phyloP scores from a whole-genome alignment of 2,329 filamentous ascomycete genomes.

The Colletotrichum tabaci region DNA sequence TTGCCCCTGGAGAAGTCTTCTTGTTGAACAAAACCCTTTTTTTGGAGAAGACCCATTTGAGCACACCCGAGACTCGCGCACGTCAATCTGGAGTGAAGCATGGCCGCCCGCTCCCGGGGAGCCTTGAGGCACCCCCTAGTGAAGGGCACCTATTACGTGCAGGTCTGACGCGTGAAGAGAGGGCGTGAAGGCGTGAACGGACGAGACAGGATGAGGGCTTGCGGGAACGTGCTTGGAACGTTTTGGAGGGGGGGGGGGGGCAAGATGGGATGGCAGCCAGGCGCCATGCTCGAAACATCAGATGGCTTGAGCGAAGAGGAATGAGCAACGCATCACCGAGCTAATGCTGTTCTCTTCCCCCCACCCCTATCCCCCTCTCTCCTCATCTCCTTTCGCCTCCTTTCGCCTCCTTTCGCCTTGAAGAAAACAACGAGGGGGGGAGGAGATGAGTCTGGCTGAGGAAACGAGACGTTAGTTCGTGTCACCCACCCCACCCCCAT shows the following conservation, averaged over 20 bases:
- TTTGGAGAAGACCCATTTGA: no score
- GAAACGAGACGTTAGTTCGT: background rate
- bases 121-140: no score
- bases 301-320: constrained; percentile 7
- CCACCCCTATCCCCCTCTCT: background rate
- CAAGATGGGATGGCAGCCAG: background rate
- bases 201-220: background rate
- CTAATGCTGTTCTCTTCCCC: background rate
- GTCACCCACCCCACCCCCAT: no score
- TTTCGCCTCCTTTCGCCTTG: background rate
- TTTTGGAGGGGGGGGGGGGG: background rate
- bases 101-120: no score
- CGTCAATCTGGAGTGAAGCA: no score
- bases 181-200: background rate
- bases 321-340: background rate
- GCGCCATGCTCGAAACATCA: constrained; percentile 13
- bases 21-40: no score
- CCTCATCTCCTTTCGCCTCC: no score
- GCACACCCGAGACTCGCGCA: no score
- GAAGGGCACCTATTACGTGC: background rate
- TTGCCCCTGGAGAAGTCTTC: no score
- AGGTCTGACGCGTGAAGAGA: background rate
- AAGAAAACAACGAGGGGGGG: background rate
- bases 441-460: background rate
- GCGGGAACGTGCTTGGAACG: background rate